Conservation (phyloP, 148 eudicot species). For the Diospyros lotus region DNA sequence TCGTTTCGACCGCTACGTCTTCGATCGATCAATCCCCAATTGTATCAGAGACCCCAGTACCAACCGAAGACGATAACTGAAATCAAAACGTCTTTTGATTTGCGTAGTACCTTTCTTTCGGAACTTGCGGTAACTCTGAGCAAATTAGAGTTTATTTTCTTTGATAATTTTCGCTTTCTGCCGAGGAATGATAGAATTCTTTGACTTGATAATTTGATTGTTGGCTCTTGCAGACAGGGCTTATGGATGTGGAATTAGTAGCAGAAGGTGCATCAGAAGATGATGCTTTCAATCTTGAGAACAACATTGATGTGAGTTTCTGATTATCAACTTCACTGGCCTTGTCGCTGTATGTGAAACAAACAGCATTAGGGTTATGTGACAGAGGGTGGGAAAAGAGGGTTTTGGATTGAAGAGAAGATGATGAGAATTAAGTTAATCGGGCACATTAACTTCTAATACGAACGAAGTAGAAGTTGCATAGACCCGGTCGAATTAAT, state of each 20-base stretch:
- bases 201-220: neutral
- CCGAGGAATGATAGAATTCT: neutral
- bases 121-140: neutral
- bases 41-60: neutral
- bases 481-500: neutral
- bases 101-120: neutral
- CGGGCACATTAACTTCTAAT: no score
- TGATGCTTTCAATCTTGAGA: slow-evolving; percentile 34
- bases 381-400: no score
- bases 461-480: no score
- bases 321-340: neutral
- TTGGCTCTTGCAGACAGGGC: slow-evolving; percentile 11
- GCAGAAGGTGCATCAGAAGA: slow-evolving; percentile 42
- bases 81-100: neutral
- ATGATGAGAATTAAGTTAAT: no score
- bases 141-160: neutral
- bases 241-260: slow-evolving; percentile 57
- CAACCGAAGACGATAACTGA: neutral
- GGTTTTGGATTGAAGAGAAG: no score
- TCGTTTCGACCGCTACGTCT: neutral
- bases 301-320: slow-evolving; percentile 34
- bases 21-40: neutral
- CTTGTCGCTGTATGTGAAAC: neutral
- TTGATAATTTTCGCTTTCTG: neutral
- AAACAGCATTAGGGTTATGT: no score